A percentile compares a stretch with the other conserved stretches of the same genome.
These are phyloP conservation scores for Trematosphaeria pertusa DNA, from an alignment of 2,329 filamentous ascomycete species.

Conservation along the genomic window DNA sequence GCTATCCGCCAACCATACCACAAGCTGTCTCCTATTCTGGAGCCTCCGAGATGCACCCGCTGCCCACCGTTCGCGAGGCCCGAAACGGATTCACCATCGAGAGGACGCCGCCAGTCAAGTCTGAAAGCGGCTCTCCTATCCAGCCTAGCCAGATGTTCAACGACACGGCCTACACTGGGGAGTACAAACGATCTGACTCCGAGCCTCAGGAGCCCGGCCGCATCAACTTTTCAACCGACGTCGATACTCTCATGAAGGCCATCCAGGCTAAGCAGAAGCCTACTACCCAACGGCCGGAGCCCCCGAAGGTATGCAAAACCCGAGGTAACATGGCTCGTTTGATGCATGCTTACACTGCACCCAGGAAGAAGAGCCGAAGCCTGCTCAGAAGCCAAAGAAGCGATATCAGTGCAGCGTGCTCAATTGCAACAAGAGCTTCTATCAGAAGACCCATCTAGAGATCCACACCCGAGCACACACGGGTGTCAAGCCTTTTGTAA, in stretches of 20 bases:
- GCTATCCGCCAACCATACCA: constrained; percentile 33
- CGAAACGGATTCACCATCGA: constrained; percentile 33
- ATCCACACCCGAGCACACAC: constrained; percentile 90
- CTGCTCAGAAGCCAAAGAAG: constrained; percentile 60
- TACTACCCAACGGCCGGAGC: constrained; percentile 36
- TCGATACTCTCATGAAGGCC: constrained; percentile 87
- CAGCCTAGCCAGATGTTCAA: constrained; percentile 50
- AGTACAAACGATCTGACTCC: constrained; percentile 56
- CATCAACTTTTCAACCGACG: constrained; percentile 77
- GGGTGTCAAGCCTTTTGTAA: constrained; percentile 87
- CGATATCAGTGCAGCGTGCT: constrained; percentile 76
- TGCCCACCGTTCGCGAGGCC: constrained; percentile 38
- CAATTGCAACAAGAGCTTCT: constrained; percentile 81
- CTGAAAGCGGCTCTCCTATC: constrained; percentile 52
- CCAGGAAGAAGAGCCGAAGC: constrained; percentile 36
- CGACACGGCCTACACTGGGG: constrained; percentile 36
- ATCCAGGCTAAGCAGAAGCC: constrained; percentile 73
- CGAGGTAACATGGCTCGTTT: too few relatives aligned
- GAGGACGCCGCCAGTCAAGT: constrained; percentile 50
- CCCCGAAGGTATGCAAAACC: constrained; percentile 39
- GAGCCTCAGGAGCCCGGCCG: constrained; percentile 51
- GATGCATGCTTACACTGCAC: background rate
- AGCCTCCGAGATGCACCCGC: constrained; percentile 25
- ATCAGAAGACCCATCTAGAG: constrained; percentile 90
- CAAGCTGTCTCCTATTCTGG: constrained; percentile 37